Evolutionary conservation across 192 early-diverging fungal genomes (phyloP).

Genomic region (Obelidium mucronatum): DNA sequence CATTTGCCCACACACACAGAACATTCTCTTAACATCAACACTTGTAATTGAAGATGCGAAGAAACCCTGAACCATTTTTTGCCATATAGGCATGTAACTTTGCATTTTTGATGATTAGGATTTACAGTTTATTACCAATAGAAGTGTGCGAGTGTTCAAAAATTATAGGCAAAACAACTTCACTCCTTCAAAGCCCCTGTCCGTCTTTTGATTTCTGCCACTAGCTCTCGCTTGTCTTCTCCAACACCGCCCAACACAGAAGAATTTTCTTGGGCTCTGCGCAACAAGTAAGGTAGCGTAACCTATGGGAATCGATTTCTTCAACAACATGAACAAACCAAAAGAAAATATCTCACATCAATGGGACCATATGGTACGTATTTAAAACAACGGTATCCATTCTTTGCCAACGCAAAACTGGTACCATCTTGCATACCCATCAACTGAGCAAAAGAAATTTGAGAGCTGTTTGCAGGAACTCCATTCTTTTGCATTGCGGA

Average conservation of each 20-base stretch:
- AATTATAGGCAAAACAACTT: no score
- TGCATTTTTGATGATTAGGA: no score
- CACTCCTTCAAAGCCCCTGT: not conserved
- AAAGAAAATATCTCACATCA: no score
- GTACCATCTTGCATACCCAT: conserved; percentile 94
- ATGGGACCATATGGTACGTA: conserved; percentile 93
- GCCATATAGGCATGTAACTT: no score
- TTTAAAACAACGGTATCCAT: conserved; percentile 71
- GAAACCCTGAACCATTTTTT: no score
- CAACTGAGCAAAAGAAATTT: conserved; percentile 94
- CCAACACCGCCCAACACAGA: conserved; percentile 68
- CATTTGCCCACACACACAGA: no score
- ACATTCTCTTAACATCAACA: no score
- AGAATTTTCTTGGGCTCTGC: conserved; percentile 94
- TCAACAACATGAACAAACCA: no score
- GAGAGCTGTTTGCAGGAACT: conserved; percentile 51
- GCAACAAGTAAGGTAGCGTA: conserved; percentile 91
- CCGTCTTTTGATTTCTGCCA: conserved; percentile 30
- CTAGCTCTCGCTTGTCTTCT: conserved; percentile 38
- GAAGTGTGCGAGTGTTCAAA: no score
- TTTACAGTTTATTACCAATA: no score
- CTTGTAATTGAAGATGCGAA: no score
- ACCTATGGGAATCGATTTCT: no score
- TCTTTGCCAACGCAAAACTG: conserved; percentile 78
- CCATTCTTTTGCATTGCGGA: conserved; percentile 67